These are phyloP conservation scores for Lagenaria siceraria DNA, from an alignment of 306 rosid species.

Conservation along the genomic window DNA sequence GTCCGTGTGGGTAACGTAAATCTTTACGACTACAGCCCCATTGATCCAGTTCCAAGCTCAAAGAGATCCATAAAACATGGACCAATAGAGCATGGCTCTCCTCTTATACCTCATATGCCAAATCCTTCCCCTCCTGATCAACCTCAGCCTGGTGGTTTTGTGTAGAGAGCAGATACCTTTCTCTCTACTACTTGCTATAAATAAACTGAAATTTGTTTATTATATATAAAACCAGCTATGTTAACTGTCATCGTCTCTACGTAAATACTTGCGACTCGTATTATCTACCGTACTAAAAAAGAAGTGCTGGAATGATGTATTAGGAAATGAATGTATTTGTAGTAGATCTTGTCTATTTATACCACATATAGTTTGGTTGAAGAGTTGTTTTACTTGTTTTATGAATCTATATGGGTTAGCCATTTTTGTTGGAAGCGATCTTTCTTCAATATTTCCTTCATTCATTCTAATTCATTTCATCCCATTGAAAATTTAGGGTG, in stretches of 20 bases:
- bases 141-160: constrained; percentile 17
- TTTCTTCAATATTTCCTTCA: background rate
- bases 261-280: background rate
- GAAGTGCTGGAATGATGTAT: background rate
- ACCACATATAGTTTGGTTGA: background rate
- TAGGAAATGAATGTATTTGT: background rate
- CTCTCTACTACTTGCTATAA: background rate
- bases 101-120: constrained; percentile 56
- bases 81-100: constrained; percentile 69
- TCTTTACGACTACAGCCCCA: constrained; percentile 49
- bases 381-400: background rate
- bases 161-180: background rate
- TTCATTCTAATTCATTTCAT: no score
- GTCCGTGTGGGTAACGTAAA: constrained; percentile 1
- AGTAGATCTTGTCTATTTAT: background rate
- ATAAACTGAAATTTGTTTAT: background rate
- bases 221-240: background rate
- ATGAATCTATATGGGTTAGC: background rate
- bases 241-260: background rate
- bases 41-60: constrained; percentile 51
- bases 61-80: constrained; percentile 33
- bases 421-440: background rate
- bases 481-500: no score
- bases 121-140: constrained; percentile 38
- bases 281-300: background rate